Base-by-base conservation (phyloP, 352 stramenopile species). In the Elongisporangium anandrum region DNA sequence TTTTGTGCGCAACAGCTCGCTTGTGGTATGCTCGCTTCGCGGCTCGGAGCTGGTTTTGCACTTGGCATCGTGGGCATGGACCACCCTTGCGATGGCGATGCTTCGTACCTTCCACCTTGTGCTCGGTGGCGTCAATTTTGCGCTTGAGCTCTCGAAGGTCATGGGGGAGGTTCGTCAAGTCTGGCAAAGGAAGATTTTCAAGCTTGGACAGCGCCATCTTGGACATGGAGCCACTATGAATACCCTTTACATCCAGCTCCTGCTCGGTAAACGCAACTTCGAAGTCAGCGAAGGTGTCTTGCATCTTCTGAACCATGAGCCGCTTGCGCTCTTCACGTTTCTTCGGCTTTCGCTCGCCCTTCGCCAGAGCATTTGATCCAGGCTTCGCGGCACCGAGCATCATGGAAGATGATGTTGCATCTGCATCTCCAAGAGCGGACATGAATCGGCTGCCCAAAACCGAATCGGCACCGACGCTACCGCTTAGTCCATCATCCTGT, bases 61-160 rank as follows among this genome's bases (percentile, higher is more conserved):
- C 84, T 52, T 93, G 84, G 38, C 84, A 93, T 9, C 84, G 81
- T 29, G 84, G 84, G 45, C 84, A 93, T 57, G 84, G 84, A 1
- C 84, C 84, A 34, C 84, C 84, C 65, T 93, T 93, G 65, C 84
- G 84, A 63, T 93, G 84, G 58, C 84, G 84, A 56, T 93, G 84
- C 65, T 93, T 93, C n/a, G 84, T 93, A 10, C 84, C 84, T 72
- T 93, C 84, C 20, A 93, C 84, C 65, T 91, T 91, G 70, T 87
- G 75, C 63, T 93, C 84, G 0, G 84, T 93, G 22, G 79, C 79
- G 64, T 93, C 84, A 64, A 93, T 93, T 60, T 93, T 93, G 54
- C 81, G 79, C 61, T 93, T 93, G 17, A 93, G 74, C 29, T 93
- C 84, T 53, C 86, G 86, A 20, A 93, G 64, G 49, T 93, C 84